Conservation (phyloP, 257 asterid species). For the Ocimum tenuiflorum region DNA sequence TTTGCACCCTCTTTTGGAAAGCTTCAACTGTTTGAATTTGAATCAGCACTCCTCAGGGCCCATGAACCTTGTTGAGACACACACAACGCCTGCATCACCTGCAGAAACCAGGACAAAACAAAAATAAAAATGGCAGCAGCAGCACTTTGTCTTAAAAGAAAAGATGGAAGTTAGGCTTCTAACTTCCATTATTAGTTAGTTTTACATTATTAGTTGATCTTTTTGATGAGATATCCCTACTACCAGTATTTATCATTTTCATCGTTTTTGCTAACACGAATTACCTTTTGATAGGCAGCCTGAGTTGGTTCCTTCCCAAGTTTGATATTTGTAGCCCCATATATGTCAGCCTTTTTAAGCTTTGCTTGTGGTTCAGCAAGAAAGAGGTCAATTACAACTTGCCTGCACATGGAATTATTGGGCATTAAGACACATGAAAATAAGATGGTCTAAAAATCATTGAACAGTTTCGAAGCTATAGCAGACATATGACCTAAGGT, state of each 20-base stretch:
- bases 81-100: slow-evolving; percentile 69
- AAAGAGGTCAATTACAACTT: slow-evolving; percentile 64
- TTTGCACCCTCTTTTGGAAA: no score
- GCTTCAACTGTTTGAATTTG: no score
- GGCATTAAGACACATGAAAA: neutral
- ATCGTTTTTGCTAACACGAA: slow-evolving; percentile 1
- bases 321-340: slow-evolving; percentile 61
- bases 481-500: slow-evolving; percentile 45
- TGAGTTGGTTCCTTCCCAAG: slow-evolving; percentile 38
- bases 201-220: no score
- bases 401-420: slow-evolving; percentile 38
- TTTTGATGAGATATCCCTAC: neutral
- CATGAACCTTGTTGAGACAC: slow-evolving; percentile 51
- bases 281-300: slow-evolving; percentile 62
- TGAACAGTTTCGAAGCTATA: neutral
- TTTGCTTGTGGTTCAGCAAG: slow-evolving; percentile 64
- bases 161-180: no score
- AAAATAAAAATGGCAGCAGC: no score
- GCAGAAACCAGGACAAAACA: slow-evolving; percentile 15
- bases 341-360: slow-evolving; percentile 58
- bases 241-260: neutral
- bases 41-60: slow-evolving; percentile 36
- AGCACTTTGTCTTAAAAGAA: no score
- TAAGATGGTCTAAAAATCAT: neutral
- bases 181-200: no score